These are phyloP conservation scores for Ustilago tritici DNA, from an alignment of 1,284 basidiomycete genomes.

Conservation along the genomic window DNA sequence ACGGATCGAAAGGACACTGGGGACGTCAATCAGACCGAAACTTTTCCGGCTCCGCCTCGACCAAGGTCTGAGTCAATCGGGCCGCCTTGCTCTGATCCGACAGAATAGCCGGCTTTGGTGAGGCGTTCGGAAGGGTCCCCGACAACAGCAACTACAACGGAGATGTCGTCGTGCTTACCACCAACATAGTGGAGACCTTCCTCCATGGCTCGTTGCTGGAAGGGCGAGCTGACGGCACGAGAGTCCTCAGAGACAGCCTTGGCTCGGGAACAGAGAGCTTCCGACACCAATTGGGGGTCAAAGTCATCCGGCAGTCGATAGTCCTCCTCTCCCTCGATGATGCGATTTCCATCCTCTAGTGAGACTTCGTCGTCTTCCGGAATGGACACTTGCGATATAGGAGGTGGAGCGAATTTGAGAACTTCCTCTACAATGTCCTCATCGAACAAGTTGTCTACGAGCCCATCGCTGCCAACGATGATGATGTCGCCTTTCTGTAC, in stretches of 20 bases:
- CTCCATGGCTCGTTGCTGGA: conserved; percentile 74
- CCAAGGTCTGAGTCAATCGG: not conserved
- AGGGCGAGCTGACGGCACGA: conserved; percentile 72
- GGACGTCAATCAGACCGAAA: not conserved
- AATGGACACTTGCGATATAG: conserved; percentile 16
- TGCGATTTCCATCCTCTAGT: conserved; percentile 19
- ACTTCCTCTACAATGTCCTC: conserved; percentile 93
- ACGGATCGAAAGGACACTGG: not conserved
- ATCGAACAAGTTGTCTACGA: conserved; percentile 95
- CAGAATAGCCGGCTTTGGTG: conserved; percentile 14
- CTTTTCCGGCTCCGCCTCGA: not conserved
- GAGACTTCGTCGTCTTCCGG: conserved; percentile 28
- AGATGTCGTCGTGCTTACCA: conserved; percentile 72
- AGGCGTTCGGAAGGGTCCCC: conserved; percentile 59
- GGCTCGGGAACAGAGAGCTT: conserved; percentile 73
- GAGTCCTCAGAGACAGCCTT: conserved; percentile 73
- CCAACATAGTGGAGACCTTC: conserved; percentile 72
- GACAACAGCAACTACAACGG: conserved; percentile 71
- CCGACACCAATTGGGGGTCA: conserved; percentile 73
- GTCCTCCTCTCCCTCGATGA: conserved; percentile 25
- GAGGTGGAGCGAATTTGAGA: conserved; percentile 73
- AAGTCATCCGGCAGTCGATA: conserved; percentile 64
- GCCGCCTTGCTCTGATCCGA: conserved; percentile 15
- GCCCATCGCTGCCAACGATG: conserved; percentile 87
- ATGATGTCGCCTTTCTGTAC: conserved; percentile 88